A percentile compares a stretch with the other conserved stretches of the same genome.
Conservation (phyloP, 257 asterid species). For the Agastache rugosa region DNA sequence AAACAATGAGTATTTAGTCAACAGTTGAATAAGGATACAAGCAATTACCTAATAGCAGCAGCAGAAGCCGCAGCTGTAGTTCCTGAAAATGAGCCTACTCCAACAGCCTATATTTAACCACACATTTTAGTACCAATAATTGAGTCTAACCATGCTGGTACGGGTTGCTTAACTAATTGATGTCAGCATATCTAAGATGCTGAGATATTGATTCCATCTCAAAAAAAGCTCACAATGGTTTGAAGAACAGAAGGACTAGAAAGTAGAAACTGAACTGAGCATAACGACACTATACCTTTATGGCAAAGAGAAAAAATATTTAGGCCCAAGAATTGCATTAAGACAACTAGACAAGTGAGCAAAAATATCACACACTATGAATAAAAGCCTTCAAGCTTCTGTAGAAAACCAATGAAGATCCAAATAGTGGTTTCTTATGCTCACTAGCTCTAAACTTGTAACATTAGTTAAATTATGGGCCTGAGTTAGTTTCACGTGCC, state of each 20-base stretch:
- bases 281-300: conserved; percentile 10
- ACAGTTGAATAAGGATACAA: conserved; percentile 20
- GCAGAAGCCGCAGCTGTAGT: conserved; percentile 95
- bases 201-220: conserved; percentile 15
- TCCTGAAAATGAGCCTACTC: conserved; percentile 92
- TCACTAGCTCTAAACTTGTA: conserved; percentile 15
- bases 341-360: background rate
- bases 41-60: conserved; percentile 84
- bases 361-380: background rate
- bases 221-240: conserved; percentile 18
- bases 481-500: conserved; percentile 69
- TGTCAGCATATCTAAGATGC: conserved; percentile 21
- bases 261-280: conserved; percentile 20
- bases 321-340: background rate
- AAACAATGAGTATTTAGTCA: background rate
- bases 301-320: conserved; percentile 3
- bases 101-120: conserved; percentile 78
- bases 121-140: conserved; percentile 34
- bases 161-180: conserved; percentile 15
- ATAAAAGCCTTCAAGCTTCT: conserved; percentile 4
- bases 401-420: conserved; percentile 3
- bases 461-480: conserved; percentile 46
- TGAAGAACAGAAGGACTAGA: conserved; percentile 18
- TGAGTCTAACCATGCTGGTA: conserved; percentile 28
- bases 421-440: conserved; percentile 5